Evolutionary conservation across 768 basidiomycete species (phyloP).

Genomic region (Macrocybe gigantea): DNA sequence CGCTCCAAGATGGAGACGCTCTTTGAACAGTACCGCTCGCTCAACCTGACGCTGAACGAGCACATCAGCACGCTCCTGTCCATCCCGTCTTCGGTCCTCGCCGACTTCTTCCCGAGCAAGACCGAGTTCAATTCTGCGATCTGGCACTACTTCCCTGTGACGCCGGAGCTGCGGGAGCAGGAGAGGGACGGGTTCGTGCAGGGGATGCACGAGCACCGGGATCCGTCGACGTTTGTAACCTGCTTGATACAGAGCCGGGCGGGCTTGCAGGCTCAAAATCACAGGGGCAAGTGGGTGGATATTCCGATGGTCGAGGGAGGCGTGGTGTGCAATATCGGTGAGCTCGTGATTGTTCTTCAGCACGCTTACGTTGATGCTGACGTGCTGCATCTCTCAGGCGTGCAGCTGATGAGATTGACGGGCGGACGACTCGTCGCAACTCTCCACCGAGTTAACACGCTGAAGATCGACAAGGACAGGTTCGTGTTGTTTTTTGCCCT

Average conservation of each 20-base stretch:
- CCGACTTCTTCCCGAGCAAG: constrained; percentile 18
- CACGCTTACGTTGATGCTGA: not conserved
- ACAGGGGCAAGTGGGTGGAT: constrained; percentile 21
- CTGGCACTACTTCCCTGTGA: constrained; percentile 25
- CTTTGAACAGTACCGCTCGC: constrained; percentile 17
- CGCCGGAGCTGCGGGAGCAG: constrained; percentile 10
- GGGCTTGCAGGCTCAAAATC: constrained; percentile 23
- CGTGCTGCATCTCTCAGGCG: constrained; percentile 4
- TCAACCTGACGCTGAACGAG: constrained; percentile 22
- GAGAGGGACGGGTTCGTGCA: constrained; percentile 20
- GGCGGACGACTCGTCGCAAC: constrained; percentile 22
- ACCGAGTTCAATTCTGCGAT: constrained; percentile 21
- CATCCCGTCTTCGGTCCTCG: constrained; percentile 12
- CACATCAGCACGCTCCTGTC: constrained; percentile 20
- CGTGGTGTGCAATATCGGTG: constrained; percentile 25
- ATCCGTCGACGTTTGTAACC: constrained; percentile 23
- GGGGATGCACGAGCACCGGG: constrained; percentile 26
- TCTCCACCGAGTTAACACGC: constrained; percentile 24
- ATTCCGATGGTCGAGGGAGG: constrained; percentile 21
- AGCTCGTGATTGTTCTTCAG: not conserved
- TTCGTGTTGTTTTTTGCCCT: constrained; percentile 2
- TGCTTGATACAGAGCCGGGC: constrained; percentile 22
- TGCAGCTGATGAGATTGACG: constrained; percentile 23
- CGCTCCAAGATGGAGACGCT: constrained; percentile 17
- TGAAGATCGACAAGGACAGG: constrained; percentile 21